phyloP scores from a whole-genome alignment of 2,329 filamentous ascomycete species.

The Epichloe uncinata region DNA sequence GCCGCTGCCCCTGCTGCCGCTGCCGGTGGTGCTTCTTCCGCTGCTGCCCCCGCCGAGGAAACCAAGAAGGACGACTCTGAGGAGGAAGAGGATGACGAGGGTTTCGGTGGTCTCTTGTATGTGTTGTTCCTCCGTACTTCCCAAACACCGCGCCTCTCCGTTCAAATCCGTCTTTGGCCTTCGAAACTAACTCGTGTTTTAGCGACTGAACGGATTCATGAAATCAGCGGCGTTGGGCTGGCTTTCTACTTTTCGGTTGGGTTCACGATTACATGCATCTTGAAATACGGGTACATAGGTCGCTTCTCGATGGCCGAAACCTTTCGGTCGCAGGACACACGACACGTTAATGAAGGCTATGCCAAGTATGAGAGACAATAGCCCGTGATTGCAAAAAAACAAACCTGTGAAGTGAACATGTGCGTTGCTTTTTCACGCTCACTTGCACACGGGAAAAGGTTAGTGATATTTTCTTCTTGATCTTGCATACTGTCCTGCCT shows the following conservation, averaged over 20 bases:
- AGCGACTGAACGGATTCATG: slow-evolving; percentile 38
- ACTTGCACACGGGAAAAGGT: slow-evolving; percentile 24
- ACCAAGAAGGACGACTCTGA: slow-evolving; percentile 55
- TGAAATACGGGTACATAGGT: slow-evolving; percentile 32
- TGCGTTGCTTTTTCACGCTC: neutral
- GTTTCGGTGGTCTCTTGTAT: slow-evolving; percentile 72
- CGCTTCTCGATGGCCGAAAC: slow-evolving; percentile 27
- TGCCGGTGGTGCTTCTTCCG: slow-evolving; percentile 31
- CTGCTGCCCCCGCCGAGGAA: slow-evolving; percentile 42
- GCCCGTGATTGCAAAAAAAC: neutral
- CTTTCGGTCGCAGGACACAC: slow-evolving; percentile 18
- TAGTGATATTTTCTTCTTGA: slow-evolving; percentile 20
- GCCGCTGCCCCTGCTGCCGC: slow-evolving; percentile 60
- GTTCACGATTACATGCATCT: slow-evolving; percentile 30
- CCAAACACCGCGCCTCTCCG: neutral
- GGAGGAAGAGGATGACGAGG: slow-evolving; percentile 53
- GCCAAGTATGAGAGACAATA: slow-evolving; percentile 2
- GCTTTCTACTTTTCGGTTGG: slow-evolving; percentile 29
- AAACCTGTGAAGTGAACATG: neutral
- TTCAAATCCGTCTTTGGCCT: neutral
- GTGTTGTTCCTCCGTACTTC: slow-evolving; percentile 13
- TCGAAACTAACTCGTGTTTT: slow-evolving; percentile 24
- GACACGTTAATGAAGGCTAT: slow-evolving; percentile 16
- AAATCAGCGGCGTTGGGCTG: slow-evolving; percentile 24
- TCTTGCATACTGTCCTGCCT: slow-evolving; percentile 1